These are phyloP conservation scores for Fomitopsis pinicola DNA, from an alignment of 1,284 basidiomycete species.

Conservation along the genomic window DNA sequence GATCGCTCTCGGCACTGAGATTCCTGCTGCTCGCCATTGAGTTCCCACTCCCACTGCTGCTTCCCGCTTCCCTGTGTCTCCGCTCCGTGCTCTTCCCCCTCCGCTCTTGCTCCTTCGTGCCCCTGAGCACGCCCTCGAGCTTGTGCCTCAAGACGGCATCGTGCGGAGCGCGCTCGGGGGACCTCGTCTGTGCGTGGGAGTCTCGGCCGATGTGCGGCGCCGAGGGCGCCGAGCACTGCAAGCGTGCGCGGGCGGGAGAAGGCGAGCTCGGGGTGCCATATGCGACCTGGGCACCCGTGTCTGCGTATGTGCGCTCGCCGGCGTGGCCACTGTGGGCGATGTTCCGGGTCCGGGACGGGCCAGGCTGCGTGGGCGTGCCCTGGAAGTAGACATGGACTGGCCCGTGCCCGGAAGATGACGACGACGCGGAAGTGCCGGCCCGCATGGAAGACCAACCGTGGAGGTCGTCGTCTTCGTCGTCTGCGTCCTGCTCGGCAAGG, in stretches of 20 bases:
- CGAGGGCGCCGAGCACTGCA: slow-evolving; percentile 24
- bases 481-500: slow-evolving; percentile 29
- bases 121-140: slow-evolving; percentile 48
- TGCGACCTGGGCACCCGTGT: slow-evolving; percentile 5
- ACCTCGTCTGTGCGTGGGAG: slow-evolving; percentile 4
- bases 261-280: slow-evolving; percentile 24
- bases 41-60: slow-evolving; percentile 21
- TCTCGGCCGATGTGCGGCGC: slow-evolving; percentile 7
- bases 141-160: slow-evolving; percentile 50
- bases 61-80: slow-evolving; percentile 11
- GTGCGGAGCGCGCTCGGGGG: slow-evolving; percentile 33
- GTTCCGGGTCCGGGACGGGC: slow-evolving; percentile 11
- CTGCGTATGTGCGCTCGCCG: neutral
- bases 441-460: slow-evolving; percentile 17
- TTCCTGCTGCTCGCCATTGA: slow-evolving; percentile 30
- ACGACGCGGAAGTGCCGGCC: slow-evolving; percentile 13
- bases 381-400: slow-evolving; percentile 9
- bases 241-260: slow-evolving; percentile 20
- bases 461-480: slow-evolving; percentile 22
- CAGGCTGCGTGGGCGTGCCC: slow-evolving; percentile 5
- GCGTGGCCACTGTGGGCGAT: slow-evolving; percentile 3
- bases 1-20: slow-evolving; percentile 27
- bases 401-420: slow-evolving; percentile 18
- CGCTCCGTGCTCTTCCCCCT: slow-evolving; percentile 20
- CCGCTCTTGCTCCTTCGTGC: slow-evolving; percentile 25